A percentile compares a stretch with the other conserved stretches of the same genome.
phyloP scores from a whole-genome alignment of 371 early-diverging fungal species.

The Fennellomyces sp. region DNA sequence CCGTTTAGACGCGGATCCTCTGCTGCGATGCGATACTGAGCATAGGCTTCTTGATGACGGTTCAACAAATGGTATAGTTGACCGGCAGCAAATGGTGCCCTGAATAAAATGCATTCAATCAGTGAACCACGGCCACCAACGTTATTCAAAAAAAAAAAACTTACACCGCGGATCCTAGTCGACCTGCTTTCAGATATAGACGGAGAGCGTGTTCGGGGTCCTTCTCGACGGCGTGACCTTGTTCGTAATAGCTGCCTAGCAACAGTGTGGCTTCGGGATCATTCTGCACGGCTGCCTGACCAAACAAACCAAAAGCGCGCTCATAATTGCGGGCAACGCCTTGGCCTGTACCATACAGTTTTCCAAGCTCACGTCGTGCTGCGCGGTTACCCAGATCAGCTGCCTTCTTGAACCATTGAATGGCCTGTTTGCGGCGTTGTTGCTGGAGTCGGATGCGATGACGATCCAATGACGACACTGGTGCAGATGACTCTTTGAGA shows the following conservation, averaged over 20 bases:
- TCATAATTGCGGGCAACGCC: conserved; percentile 68
- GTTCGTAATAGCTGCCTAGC: conserved; percentile 55
- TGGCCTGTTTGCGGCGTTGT: conserved; percentile 17
- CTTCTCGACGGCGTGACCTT: conserved; percentile 49
- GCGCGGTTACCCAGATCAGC: conserved; percentile 42
- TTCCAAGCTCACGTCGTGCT: conserved; percentile 84
- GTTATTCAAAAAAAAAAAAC: conserved; percentile 1
- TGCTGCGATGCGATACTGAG: conserved; percentile 32
- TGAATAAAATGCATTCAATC: conserved; percentile 9
- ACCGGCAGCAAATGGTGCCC: conserved; percentile 49
- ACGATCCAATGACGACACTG: conserved; percentile 12
- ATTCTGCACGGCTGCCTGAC: conserved; percentile 78
- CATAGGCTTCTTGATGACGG: conserved; percentile 39
- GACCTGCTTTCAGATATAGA: conserved; percentile 35
- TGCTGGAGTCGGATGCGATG: conserved; percentile 20
- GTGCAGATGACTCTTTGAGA: conserved; percentile 35
- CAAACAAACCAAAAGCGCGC: conserved; percentile 77
- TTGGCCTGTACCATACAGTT: conserved; percentile 79
- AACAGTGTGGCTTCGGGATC: conserved; percentile 80
- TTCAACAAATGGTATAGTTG: conserved; percentile 39
- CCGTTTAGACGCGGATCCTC: conserved; percentile 31
- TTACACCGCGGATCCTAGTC: conserved; percentile 41
- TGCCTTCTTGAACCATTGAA: conserved; percentile 51
- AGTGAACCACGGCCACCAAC: background rate
- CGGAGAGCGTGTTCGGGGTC: conserved; percentile 65